phyloP scores from a whole-genome alignment of 2,329 filamentous ascomycete genomes.

The Keithomyces neogunnii region DNA sequence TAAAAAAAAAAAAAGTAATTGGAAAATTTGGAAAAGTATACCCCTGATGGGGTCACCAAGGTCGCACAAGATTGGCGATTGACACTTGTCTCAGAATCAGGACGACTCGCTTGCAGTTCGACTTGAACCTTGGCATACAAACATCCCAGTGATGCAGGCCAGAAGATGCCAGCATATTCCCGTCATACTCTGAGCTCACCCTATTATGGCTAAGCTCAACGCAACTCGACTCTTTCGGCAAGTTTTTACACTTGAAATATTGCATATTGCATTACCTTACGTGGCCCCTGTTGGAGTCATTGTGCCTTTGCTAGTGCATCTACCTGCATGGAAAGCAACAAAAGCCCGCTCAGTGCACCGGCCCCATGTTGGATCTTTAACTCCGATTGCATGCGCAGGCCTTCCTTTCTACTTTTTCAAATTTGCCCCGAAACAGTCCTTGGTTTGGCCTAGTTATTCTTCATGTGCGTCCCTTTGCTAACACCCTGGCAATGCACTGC shows the following conservation, averaged over 20 bases:
- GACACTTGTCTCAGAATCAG: neutral
- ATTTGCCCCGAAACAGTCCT: too few relatives aligned
- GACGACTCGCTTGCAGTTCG: neutral
- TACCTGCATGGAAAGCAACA: neutral
- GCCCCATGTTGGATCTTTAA: neutral
- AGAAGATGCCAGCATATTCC: neutral
- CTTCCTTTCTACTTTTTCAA: too few relatives aligned
- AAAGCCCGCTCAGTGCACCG: neutral
- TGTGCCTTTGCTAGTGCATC: neutral
- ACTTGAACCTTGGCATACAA: neutral
- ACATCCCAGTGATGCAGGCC: neutral
- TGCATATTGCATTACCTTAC: constrained; percentile 13
- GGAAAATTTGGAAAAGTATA: too few relatives aligned
- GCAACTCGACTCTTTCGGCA: constrained; percentile 22
- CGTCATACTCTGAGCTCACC: neutral
- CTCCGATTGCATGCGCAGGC: neutral
- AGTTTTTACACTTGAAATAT: constrained; percentile 7
- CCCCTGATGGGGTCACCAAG: neutral
- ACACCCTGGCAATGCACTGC: too few relatives aligned
- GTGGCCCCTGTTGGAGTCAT: neutral
- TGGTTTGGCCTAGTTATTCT: too few relatives aligned
- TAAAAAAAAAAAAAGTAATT: neutral
- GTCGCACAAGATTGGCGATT: neutral
- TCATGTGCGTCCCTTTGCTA: too few relatives aligned
- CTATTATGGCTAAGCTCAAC: constrained; percentile 13